Percentiles rank a stretch among this genome's conserved stretches.
Conservation (phyloP, 164 flowering plant genomes). For the Chimonanthus praecox region DNA sequence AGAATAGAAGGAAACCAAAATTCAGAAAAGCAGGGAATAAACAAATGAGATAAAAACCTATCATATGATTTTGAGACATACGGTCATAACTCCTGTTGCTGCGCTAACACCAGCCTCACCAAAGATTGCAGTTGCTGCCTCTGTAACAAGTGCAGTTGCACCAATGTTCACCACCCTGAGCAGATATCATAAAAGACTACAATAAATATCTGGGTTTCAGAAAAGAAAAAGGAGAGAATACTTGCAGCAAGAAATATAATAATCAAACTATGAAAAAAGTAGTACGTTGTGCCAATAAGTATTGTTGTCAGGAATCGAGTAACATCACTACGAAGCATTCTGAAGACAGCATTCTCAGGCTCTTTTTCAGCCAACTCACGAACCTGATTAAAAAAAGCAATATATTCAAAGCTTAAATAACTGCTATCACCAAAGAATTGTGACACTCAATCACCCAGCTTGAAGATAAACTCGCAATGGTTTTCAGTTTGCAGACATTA, state of each 20-base stretch:
- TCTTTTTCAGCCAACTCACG: constrained; percentile 98
- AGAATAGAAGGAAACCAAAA: not conserved
- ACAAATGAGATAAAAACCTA: not conserved
- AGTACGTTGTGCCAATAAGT: constrained; percentile 98
- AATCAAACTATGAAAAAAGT: constrained; percentile 6
- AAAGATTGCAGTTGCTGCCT: constrained; percentile 89
- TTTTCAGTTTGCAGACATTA: not conserved
- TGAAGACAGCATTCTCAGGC: constrained; percentile 88
- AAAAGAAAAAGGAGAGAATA: constrained; percentile 1
- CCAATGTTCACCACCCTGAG: constrained; percentile 91
- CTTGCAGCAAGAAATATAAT: not conserved
- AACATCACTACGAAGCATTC: constrained; percentile 89
- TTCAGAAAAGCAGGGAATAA: not conserved
- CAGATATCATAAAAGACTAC: constrained; percentile 12
- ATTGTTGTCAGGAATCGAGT: constrained; percentile 96
- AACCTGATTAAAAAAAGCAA: constrained; percentile 40
- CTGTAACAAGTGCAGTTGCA: constrained; percentile 99
- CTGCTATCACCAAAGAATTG: not conserved
- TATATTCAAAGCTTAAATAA: not conserved
- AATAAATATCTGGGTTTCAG: constrained; percentile 18
- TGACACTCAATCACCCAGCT: not conserved
- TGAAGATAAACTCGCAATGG: not conserved
- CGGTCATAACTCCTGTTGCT: constrained; percentile 99
- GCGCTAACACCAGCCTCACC: constrained; percentile 99
- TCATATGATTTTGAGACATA: constrained; percentile 26